Base-by-base conservation (phyloP, 1,139 yeast genomes). In the Lodderomyces oxycetoniae region DNA sequence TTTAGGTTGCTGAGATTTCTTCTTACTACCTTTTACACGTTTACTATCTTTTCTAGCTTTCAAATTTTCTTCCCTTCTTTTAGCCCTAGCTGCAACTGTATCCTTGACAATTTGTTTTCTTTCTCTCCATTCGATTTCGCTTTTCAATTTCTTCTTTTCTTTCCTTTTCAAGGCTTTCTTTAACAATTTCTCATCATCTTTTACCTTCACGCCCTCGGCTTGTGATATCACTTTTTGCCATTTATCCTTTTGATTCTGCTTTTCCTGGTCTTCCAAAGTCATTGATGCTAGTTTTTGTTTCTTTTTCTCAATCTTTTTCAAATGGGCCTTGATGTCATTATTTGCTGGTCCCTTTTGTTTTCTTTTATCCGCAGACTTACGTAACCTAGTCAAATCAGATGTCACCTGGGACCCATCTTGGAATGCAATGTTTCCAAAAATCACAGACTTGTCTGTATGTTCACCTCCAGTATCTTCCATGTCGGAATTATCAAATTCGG, bases 31-130 rank as follows among this genome's bases (percentile, higher is more conserved):
- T 61, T 82, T 87, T 7, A 24, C 9, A 12, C 14, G 9, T 12
- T 24, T 24, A 55, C 82, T 80, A 26, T 82, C 94, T 51, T 74
- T 78, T 59, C 95, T 76, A 28, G 85, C 76, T 54, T 81, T 79
- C 57, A 91, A 68, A 52, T 91, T 91, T 51, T 86, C 95, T 50
- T 88, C 95, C 61, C 96, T 76, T 67, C 91, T 81, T 62, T 85
- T 84, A 38, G 74, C 79, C 49, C 82, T 79, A 11, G 83, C 85
- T 31, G 80, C 74, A 38, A 84, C 81, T 30, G 81, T 79, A 48
- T 80, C 85, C 40, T 76, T 75, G 14, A 91, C 95, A 27, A 72
- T 71, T 49, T 81, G 84, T 58, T 81, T 79, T 49, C 97, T 77
- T 36, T 88, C 96, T 46, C 67, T 74, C 96, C 96, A 87, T 57